Base-by-base conservation (phyloP, 106 monocot genomes). In the Phalaenopsis equestris region DNA sequence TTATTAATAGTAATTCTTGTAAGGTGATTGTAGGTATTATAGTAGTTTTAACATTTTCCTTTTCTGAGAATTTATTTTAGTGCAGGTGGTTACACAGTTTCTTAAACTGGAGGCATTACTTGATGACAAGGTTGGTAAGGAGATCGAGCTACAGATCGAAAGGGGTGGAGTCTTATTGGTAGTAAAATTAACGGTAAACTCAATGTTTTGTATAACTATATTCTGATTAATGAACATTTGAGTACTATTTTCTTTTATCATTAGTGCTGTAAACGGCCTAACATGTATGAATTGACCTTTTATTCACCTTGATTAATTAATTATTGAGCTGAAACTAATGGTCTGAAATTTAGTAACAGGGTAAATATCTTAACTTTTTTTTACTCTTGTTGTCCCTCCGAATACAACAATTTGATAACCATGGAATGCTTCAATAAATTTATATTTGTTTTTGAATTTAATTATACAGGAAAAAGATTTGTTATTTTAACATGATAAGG, bases 61-160 rank as follows among this genome's bases (percentile, higher is more conserved):
- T 10, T 74, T 42, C 15, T 42, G 42, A 16, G 74, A 18, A 74
- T 42, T 85, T 48, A 57, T 23, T 70, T 80, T 79, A 23, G 17
- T 87, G 82, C 84, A 96, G 96, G 93, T 96, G 24, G 80, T 96
- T 64, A 96, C 96, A 61, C 96, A 96, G 73, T 96, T 96, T 84
- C 91, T 96, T 76, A 93, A 83, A 84, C 58, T 96, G 86, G 96
- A 96, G 79, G 83, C 82, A 8, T 56, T 93, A 82, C 87, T 96
- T 87, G 93, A 96, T 88, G 91, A 90, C 57, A 90, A 81, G 41
- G 84, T 96, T 79, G 77, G 57, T n/a, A 55, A 43, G 67, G 90
- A 88, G 78, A 82, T 96, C 64, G 78, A 86, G 55, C 86, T 96
- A 76, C 82, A 83, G 67, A 96, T 93, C 84, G 96, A 96, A 89